Percentiles rank a stretch among this genome's conserved stretches.
Conservation (phyloP, 371 early-diverging fungal genomes). For the Mortierella sp. region DNA sequence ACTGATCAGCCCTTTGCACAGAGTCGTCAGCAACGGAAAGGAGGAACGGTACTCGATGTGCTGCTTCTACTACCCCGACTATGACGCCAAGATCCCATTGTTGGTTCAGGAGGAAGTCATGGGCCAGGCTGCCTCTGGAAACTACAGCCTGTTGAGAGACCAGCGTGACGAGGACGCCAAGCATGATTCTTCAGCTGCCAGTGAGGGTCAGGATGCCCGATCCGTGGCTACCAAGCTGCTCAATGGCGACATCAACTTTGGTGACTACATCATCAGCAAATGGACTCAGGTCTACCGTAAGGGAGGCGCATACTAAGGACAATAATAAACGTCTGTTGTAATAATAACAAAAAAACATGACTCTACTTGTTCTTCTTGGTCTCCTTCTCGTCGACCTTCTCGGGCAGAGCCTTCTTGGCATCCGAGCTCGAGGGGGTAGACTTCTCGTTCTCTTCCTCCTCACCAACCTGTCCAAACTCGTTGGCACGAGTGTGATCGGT, state of each 20-base stretch:
- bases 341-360: slow-evolving; percentile 1
- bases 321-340: not conserved
- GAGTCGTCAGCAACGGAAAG: slow-evolving; percentile 61
- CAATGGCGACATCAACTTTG: slow-evolving; percentile 56
- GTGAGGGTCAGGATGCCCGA: slow-evolving; percentile 16
- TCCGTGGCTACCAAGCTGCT: slow-evolving; percentile 40
- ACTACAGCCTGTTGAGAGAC: slow-evolving; percentile 47
- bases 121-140: slow-evolving; percentile 51
- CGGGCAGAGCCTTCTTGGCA: slow-evolving; percentile 23
- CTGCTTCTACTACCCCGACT: slow-evolving; percentile 58
- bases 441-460: slow-evolving; percentile 42
- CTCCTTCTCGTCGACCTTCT: slow-evolving; percentile 39
- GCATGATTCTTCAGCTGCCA: slow-evolving; percentile 9
- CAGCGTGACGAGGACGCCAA: slow-evolving; percentile 42
- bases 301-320: slow-evolving; percentile 34
- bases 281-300: slow-evolving; percentile 58
- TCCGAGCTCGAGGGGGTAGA: not conserved
- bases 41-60: slow-evolving; percentile 60
- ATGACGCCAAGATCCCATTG: slow-evolving; percentile 50
- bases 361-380: slow-evolving; percentile 61
- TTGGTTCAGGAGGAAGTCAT: slow-evolving; percentile 40
- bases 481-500: slow-evolving; percentile 90
- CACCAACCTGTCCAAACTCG: slow-evolving; percentile 93
- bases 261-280: slow-evolving; percentile 56
- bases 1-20: slow-evolving; percentile 65